Evolutionary conservation across 352 stramenopile genomes (phyloP).

Genomic region (Globisporangium iwayamae): DNA sequence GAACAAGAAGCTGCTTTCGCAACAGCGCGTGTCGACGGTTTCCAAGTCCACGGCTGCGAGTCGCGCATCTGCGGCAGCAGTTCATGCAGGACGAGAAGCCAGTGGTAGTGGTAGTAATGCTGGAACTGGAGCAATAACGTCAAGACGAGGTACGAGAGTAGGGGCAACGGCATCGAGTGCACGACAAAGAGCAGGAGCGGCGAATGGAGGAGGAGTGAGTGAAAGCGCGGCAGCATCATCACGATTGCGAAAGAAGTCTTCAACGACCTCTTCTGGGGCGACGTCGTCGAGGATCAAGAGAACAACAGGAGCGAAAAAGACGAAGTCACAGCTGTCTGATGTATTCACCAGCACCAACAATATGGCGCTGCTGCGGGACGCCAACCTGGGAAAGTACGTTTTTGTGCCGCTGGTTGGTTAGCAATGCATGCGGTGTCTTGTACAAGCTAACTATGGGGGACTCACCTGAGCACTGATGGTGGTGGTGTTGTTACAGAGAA

Average conservation of each 20-base stretch:
- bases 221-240: not conserved
- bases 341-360: conserved; percentile 31
- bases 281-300: not conserved
- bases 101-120: not conserved
- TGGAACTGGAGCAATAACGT: not conserved
- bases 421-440: not conserved
- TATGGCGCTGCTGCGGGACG: conserved; percentile 51
- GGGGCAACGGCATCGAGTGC: not conserved
- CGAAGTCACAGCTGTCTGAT: not conserved
- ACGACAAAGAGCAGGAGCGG: not conserved
- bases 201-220: not conserved
- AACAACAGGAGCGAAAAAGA: conserved; percentile 11
- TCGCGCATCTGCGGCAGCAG: conserved; percentile 29
- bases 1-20: conserved; percentile 48
- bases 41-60: conserved; percentile 54
- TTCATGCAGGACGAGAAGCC: conserved; percentile 1
- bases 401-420: not conserved
- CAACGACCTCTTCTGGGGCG: not conserved
- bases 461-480: not conserved
- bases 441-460: not conserved
- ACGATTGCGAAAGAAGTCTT: conserved; percentile 9
- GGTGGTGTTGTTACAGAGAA: conserved; percentile 25
- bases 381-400: conserved; percentile 67
- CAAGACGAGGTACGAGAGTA: not conserved
- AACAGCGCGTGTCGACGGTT: conserved; percentile 46